Percentiles rank a stretch among this genome's conserved stretches.
Conservation (phyloP, 192 early-diverging fungal species). For the Umbelopsis sp. region DNA sequence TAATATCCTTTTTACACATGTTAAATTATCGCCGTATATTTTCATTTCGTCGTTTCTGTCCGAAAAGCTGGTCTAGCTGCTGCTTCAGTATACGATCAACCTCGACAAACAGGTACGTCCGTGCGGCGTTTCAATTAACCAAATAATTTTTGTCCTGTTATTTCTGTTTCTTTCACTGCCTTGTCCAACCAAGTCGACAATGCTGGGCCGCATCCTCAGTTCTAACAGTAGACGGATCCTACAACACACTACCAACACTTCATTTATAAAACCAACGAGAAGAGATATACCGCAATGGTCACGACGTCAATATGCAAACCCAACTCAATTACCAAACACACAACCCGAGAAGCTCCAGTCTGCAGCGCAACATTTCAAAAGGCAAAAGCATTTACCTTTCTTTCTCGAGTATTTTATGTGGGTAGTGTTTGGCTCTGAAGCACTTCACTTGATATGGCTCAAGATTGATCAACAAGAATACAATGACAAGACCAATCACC, state of each 20-base stretch:
- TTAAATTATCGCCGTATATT: no score
- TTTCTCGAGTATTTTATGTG: slow-evolving; percentile 42
- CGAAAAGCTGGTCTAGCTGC: no score
- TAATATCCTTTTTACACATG: no score
- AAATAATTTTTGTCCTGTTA: not conserved
- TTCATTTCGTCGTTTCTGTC: no score
- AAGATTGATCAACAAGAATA: slow-evolving; percentile 41
- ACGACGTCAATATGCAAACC: not conserved
- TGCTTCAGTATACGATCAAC: no score
- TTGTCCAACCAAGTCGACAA: not conserved
- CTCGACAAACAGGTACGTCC: no score
- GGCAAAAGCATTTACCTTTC: slow-evolving; percentile 36
- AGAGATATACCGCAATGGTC: not conserved
- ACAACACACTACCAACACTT: not conserved
- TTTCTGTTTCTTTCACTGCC: not conserved
- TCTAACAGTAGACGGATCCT: not conserved
- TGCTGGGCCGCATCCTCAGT: not conserved
- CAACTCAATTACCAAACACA: not conserved
- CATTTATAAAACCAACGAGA: not conserved
- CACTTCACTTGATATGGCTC: slow-evolving; percentile 42
- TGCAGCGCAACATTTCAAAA: slow-evolving; percentile 38
- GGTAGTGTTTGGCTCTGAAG: slow-evolving; percentile 43
- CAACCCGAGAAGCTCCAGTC: not conserved
- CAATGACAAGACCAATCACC: slow-evolving; percentile 23
- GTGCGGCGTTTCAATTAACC: not conserved